Conservation (phyloP, 2,329 filamentous ascomycete species). For the Cladobotryum mycophilum region DNA sequence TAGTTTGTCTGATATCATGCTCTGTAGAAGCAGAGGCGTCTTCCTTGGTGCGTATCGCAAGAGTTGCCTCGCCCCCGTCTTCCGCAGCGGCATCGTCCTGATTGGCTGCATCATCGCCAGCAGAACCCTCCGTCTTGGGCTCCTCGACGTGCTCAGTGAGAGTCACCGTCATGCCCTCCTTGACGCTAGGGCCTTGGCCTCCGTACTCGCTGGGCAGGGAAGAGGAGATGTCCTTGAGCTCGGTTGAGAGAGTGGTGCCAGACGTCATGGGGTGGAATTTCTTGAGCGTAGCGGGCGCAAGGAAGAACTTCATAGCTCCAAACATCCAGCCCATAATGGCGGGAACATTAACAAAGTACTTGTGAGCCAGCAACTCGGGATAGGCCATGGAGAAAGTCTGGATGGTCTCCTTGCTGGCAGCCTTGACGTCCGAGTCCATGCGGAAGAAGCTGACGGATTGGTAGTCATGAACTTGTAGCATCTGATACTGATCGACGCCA, state of each 20-base stretch:
- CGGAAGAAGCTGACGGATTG: conserved; percentile 80
- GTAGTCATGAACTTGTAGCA: conserved; percentile 93
- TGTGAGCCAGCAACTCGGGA: conserved; percentile 75
- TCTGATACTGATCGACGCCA: conserved; percentile 77
- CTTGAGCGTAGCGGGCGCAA: conserved; percentile 66
- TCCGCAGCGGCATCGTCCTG: conserved; percentile 5
- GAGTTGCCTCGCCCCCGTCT: conserved; percentile 3
- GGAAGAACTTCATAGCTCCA: conserved; percentile 66
- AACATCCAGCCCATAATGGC: conserved; percentile 86
- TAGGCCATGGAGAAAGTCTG: conserved; percentile 75
- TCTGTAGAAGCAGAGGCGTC: too few species aligned
- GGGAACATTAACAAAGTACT: conserved; percentile 95
- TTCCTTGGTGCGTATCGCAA: too few species aligned
- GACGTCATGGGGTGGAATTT: conserved; percentile 75
- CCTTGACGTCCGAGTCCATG: conserved; percentile 69
- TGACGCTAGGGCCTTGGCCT: conserved; percentile 53
- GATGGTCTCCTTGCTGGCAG: conserved; percentile 74
- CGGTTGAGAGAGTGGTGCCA: conserved; percentile 60
- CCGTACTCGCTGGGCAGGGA: conserved; percentile 73
- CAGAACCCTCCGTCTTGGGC: conserved; percentile 7
- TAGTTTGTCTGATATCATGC: too few species aligned
- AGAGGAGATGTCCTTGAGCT: conserved; percentile 52
- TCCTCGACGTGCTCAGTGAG: conserved; percentile 18
- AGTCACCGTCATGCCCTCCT: conserved; percentile 28
- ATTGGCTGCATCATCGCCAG: conserved; percentile 2